Evolutionary conservation across 2,329 filamentous ascomycete genomes (phyloP).

Genomic region (Cercospora sp.): DNA sequence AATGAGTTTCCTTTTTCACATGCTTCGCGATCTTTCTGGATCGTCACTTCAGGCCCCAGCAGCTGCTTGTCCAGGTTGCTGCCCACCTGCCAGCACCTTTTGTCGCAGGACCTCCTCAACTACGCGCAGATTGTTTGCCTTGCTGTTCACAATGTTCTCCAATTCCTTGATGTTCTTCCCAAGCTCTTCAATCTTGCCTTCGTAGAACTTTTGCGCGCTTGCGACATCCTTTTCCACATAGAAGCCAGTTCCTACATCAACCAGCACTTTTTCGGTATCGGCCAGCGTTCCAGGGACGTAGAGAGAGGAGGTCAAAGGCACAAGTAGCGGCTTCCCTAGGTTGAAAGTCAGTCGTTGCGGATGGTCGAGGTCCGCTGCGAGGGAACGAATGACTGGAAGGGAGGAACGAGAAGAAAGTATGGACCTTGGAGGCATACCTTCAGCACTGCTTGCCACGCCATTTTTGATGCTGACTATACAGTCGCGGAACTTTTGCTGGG

Average conservation of each 20-base stretch:
- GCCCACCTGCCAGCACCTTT: constrained; percentile 37
- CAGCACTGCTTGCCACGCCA: constrained; percentile 43
- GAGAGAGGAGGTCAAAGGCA: constrained; percentile 91
- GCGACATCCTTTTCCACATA: constrained; percentile 79
- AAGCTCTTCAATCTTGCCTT: constrained; percentile 66
- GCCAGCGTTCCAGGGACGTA: constrained; percentile 85
- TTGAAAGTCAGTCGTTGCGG: constrained; percentile 3
- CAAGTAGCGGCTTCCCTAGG: constrained; percentile 66
- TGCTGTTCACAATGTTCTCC: constrained; percentile 68
- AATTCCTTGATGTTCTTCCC: constrained; percentile 65
- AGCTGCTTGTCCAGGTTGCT: constrained; percentile 21
- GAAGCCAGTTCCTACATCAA: constrained; percentile 92
- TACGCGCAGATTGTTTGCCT: constrained; percentile 79
- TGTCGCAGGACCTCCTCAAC: constrained; percentile 77
- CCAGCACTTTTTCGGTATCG: constrained; percentile 73
- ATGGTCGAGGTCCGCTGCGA: neutral
- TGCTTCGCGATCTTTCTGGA: neutral
- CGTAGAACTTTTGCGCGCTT: constrained; percentile 67
- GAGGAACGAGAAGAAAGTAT: constrained; percentile 28
- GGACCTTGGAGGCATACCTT: constrained; percentile 23
- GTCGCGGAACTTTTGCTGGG: constrained; percentile 88
- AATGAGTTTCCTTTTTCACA: neutral
- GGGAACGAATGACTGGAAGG: constrained; percentile 33
- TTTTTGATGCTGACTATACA: constrained; percentile 74
- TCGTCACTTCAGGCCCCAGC: constrained; percentile 6